These are phyloP conservation scores for Cryptococcus hybrid DNA, from an alignment of 1,284 basidiomycete species.

Conservation along the genomic window DNA sequence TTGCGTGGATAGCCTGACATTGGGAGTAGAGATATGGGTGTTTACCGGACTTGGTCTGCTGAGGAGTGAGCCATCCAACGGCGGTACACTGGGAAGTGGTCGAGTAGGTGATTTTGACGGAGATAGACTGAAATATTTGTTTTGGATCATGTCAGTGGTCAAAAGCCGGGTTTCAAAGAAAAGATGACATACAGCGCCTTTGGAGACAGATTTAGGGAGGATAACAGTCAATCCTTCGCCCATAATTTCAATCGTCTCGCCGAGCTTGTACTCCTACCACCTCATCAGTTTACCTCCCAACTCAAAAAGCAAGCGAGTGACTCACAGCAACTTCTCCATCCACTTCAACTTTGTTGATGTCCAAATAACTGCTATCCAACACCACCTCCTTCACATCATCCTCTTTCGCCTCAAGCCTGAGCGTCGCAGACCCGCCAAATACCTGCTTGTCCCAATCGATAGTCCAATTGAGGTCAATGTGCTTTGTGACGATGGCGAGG, in stretches of 20 bases:
- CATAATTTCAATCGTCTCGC: slow-evolving; percentile 45
- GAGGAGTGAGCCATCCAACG: slow-evolving; percentile 88
- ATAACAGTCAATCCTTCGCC: slow-evolving; percentile 49
- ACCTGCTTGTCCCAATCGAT: slow-evolving; percentile 71
- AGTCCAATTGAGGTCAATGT: slow-evolving; percentile 75
- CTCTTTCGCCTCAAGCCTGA: slow-evolving; percentile 56
- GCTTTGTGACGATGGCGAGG: slow-evolving; percentile 62
- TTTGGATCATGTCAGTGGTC: too few relatives aligned
- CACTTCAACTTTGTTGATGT: slow-evolving; percentile 62
- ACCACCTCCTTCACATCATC: slow-evolving; percentile 67
- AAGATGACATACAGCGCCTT: slow-evolving; percentile 10
- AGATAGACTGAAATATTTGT: slow-evolving; percentile 55
- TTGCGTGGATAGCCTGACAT: slow-evolving; percentile 87
- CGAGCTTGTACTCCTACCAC: slow-evolving; percentile 59
- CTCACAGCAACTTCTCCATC: slow-evolving; percentile 57
- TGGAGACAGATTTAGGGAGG: too few relatives aligned
- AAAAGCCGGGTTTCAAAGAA: too few relatives aligned
- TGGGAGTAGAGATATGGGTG: slow-evolving; percentile 93
- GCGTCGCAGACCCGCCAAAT: slow-evolving; percentile 67
- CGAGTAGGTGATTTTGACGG: slow-evolving; percentile 65
- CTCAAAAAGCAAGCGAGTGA: neutral
- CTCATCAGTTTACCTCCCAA: neutral
- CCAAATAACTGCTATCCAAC: slow-evolving; percentile 77
- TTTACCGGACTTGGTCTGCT: slow-evolving; percentile 83
- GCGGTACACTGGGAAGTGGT: slow-evolving; percentile 79